These are phyloP conservation scores for Telfairia occidentalis DNA, from an alignment of 331 rosid species.

Conservation along the genomic window DNA sequence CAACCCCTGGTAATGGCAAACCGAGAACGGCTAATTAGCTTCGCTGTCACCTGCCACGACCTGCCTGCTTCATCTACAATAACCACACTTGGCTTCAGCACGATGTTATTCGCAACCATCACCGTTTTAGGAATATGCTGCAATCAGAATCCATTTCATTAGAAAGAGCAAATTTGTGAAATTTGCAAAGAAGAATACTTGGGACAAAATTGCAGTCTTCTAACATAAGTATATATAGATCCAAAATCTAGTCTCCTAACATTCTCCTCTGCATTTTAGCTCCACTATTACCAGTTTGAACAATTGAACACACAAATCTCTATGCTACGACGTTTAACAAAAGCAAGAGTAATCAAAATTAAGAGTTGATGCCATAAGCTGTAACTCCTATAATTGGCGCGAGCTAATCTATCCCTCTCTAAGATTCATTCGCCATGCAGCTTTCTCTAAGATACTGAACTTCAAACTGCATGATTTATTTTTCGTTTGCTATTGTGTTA, in stretches of 20 bases:
- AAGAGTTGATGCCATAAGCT: neutral
- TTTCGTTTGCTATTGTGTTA: too few relatives aligned
- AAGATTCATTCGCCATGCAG: neutral
- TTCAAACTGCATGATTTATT: neutral
- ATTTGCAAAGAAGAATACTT: neutral
- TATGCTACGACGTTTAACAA: neutral
- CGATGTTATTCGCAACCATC: neutral
- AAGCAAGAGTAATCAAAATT: neutral
- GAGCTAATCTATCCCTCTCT: too few relatives aligned
- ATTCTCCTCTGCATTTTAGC: neutral
- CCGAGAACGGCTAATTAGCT: neutral
- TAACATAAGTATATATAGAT: too few relatives aligned
- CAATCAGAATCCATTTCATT: neutral
- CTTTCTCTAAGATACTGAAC: neutral
- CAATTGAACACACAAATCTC: neutral
- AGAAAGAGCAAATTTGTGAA: neutral
- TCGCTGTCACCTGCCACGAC: slow-evolving; percentile 5
- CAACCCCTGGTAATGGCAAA: slow-evolving; percentile 3
- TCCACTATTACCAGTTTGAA: neutral
- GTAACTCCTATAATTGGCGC: neutral
- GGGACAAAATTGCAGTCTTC: neutral
- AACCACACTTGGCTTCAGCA: neutral
- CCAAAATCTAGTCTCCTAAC: too few relatives aligned
- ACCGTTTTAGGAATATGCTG: slow-evolving; percentile 12
- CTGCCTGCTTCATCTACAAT: neutral